Percentiles rank a stretch among this genome's conserved stretches.
phyloP scores from a whole-genome alignment of 768 basidiomycete species.

The Boletus fagicola region DNA sequence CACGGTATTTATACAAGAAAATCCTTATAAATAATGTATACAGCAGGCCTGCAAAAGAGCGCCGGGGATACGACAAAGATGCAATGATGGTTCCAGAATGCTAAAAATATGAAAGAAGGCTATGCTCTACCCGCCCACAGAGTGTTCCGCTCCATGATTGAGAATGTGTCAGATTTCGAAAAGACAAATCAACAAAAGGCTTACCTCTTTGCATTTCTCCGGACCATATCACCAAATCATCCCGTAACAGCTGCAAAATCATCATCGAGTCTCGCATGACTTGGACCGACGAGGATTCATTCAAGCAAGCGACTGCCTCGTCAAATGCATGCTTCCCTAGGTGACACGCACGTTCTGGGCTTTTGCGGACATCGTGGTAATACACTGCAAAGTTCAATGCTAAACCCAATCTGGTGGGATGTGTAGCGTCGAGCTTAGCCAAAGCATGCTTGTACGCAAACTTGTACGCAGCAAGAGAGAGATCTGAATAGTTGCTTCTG shows the following conservation, averaged over 20 bases:
- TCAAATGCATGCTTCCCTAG: constrained; percentile 92
- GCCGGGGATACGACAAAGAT: neutral
- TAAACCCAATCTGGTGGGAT: constrained; percentile 84
- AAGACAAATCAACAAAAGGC: neutral
- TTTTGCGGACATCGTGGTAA: constrained; percentile 83
- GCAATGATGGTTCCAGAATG: constrained; percentile 1
- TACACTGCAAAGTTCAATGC: constrained; percentile 95
- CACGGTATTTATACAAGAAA: neutral
- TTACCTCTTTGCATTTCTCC: constrained; percentile 59
- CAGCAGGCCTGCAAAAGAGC: constrained; percentile 1
- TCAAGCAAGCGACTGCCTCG: constrained; percentile 74
- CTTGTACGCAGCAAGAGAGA: constrained; percentile 84
- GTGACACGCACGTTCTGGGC: constrained; percentile 83
- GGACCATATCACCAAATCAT: constrained; percentile 86
- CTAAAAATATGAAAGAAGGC: neutral
- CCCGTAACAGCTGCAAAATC: constrained; percentile 77
- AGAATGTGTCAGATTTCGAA: constrained; percentile 14
- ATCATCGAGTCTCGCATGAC: constrained; percentile 71
- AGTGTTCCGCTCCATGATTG: constrained; percentile 25
- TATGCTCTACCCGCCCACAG: constrained; percentile 15
- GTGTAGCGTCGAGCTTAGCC: constrained; percentile 68
- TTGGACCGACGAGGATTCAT: constrained; percentile 40
- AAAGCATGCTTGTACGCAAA: constrained; percentile 80
- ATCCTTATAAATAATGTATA: constrained; percentile 15
- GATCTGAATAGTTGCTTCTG: constrained; percentile 65